Evolutionary conservation across 768 basidiomycete species (phyloP), one percentile per base, ranked within the genome.

Genomic region (Xerocomus spinulosus): DNA sequence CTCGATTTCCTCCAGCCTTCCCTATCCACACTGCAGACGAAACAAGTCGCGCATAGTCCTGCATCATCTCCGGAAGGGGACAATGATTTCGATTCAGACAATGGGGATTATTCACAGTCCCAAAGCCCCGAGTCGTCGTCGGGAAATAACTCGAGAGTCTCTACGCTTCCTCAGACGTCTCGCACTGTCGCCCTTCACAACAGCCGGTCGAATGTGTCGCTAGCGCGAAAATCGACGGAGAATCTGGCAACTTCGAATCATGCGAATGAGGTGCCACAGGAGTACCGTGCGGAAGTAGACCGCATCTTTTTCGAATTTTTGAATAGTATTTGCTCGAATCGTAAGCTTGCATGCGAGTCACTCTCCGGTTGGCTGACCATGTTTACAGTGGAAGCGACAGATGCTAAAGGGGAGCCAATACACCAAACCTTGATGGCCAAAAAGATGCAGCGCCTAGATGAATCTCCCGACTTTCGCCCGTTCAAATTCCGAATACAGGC

Each of bases 401-500:
- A 98, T 63, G 76, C 81, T 25, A 99, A 99, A 67, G 95, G 95
- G 42, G 95, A 99, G 66, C 85, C 89, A 36, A 92, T 99, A 49
- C 95, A 99, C 63, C 95, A 99, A 69, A 92, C 92, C 29, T 76
- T 98, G 59, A 99, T 99, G 95, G 87, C 94, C 1, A 97, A 97
- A 76, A 91, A 91, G 76, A 98, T 99, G 95, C 89, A 92, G 58
- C 84, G 92, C 44, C 75, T 98, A 47, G 94, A 96, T 64, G 95
- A 97, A 71, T 93, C 91, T 30, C 83, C 85, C 35, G 95, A 98
- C 68, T 99, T 95, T 70, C 82, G 95, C 23, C 95, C 95, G 40
- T 98, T 99, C 82, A 97, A 97, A 69, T 99, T 99, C 72, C 83
- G 95, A 49, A 99, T 99, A 56, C 91, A 92, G 63, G 95, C 95